phyloP scores from a whole-genome alignment of 2,329 filamentous ascomycete species.

The Xylaria sp. region DNA sequence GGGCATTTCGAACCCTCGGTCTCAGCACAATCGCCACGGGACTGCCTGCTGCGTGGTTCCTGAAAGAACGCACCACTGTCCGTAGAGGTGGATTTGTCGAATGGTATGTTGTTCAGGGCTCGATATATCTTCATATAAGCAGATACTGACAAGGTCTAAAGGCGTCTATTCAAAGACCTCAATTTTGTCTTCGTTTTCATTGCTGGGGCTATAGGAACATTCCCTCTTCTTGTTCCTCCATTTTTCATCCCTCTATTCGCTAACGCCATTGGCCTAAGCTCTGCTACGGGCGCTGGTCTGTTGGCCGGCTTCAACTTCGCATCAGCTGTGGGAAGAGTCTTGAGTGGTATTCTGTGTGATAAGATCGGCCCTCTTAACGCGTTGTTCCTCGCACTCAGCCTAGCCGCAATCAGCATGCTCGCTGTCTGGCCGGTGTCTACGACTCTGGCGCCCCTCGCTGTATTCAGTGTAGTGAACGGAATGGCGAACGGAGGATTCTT shows the following conservation, averaged over 20 bases:
- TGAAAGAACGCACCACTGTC: slow-evolving; percentile 55
- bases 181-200: slow-evolving; percentile 59
- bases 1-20: slow-evolving; percentile 58
- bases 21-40: slow-evolving; percentile 58
- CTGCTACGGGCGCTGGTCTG: slow-evolving; percentile 64
- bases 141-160: slow-evolving; percentile 34
- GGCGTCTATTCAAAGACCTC: slow-evolving; percentile 58
- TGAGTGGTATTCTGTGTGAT: slow-evolving; percentile 66
- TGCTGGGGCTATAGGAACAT: slow-evolving; percentile 60
- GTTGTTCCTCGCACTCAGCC: slow-evolving; percentile 60
- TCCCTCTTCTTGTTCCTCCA: slow-evolving; percentile 63
- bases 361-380: slow-evolving; percentile 66
- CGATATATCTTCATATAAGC: not conserved
- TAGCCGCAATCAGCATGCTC: slow-evolving; percentile 68
- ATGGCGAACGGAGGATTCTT: slow-evolving; percentile 72
- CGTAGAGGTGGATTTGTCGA: slow-evolving; percentile 54
- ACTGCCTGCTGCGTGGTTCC: slow-evolving; percentile 58
- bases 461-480: slow-evolving; percentile 70
- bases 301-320: slow-evolving; percentile 71
- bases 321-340: slow-evolving; percentile 67
- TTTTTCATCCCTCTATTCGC: slow-evolving; percentile 64
- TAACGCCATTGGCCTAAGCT: slow-evolving; percentile 63
- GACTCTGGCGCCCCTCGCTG: slow-evolving; percentile 62
- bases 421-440: slow-evolving; percentile 70
- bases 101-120: slow-evolving; percentile 48